These are phyloP conservation scores for Plenodomus tracheiphilus DNA, from an alignment of 2,329 filamentous ascomycete species.

Conservation along the genomic window DNA sequence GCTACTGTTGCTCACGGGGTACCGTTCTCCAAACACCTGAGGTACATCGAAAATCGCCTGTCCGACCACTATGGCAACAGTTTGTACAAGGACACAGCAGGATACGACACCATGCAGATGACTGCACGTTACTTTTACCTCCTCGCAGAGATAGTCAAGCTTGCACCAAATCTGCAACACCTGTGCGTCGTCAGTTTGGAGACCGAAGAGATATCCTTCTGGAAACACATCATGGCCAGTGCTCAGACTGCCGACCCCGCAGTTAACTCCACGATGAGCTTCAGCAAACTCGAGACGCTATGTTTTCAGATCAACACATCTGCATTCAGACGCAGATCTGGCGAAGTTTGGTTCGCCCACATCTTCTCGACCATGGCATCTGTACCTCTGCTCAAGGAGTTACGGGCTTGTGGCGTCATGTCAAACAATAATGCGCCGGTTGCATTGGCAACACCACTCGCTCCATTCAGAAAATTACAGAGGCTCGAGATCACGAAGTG, in stretches of 20 bases:
- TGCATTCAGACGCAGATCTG: not conserved
- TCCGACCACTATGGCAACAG: slow-evolving; percentile 25
- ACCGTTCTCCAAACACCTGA: slow-evolving; percentile 10
- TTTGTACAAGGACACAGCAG: slow-evolving; percentile 11
- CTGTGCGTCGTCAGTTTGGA: slow-evolving; percentile 29
- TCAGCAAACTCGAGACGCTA: slow-evolving; percentile 19
- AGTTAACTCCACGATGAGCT: slow-evolving; percentile 1
- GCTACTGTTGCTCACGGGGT: not conserved
- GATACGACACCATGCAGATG: slow-evolving; percentile 3
- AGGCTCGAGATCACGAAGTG: slow-evolving; percentile 27
- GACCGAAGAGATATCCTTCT: slow-evolving; percentile 20
- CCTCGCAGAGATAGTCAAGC: slow-evolving; percentile 21
- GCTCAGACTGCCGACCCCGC: not conserved
- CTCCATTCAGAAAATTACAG: slow-evolving; percentile 12
- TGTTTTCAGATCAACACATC: slow-evolving; percentile 20
- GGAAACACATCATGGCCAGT: slow-evolving; percentile 15
- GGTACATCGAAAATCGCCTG: slow-evolving; percentile 33
- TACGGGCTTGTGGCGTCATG: slow-evolving; percentile 18
- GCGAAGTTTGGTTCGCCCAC: slow-evolving; percentile 4
- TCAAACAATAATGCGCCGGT: not conserved
- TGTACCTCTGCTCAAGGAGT: slow-evolving; percentile 12
- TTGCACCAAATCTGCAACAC: slow-evolving; percentile 24
- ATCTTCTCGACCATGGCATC: slow-evolving; percentile 10
- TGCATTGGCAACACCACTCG: not conserved
- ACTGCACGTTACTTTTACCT: slow-evolving; percentile 19